These are phyloP conservation scores for Inga leiocalycina DNA, from an alignment of 306 rosid genomes.

Conservation along the genomic window DNA sequence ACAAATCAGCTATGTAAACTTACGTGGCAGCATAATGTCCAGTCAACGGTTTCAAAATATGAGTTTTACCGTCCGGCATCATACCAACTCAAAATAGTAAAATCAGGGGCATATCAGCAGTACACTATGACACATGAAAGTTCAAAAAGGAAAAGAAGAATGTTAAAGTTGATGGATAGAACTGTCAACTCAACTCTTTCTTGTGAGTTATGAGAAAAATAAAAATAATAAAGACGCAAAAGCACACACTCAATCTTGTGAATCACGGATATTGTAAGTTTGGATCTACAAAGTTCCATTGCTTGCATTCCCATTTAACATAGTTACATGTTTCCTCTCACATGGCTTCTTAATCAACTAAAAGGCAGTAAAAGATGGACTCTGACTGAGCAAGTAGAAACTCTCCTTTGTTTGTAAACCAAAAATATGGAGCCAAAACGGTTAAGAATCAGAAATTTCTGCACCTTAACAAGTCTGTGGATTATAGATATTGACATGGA, in stretches of 20 bases:
- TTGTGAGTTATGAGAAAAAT: conserved; percentile 55
- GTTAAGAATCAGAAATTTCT: neutral
- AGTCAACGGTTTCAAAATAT: conserved; percentile 26
- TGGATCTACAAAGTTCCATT: conserved; percentile 46
- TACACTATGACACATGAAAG: conserved; percentile 55
- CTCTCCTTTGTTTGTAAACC: conserved; percentile 8
- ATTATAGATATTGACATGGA: conserved; percentile 16
- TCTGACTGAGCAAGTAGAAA: neutral
- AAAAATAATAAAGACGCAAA: conserved; percentile 25
- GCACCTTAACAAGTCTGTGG: neutral
- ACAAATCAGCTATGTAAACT: conserved; percentile 31
- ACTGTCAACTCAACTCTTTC: conserved; percentile 67
- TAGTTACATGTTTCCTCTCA: conserved; percentile 21
- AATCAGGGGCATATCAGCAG: conserved; percentile 38
- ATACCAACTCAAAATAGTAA: conserved; percentile 31
- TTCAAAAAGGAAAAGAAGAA: conserved; percentile 41
- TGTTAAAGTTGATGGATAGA: conserved; percentile 61
- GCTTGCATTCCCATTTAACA: neutral
- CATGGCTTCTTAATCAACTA: conserved; percentile 9
- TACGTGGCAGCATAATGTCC: conserved; percentile 38
- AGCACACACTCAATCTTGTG: conserved; percentile 60
- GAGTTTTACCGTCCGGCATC: conserved; percentile 33
- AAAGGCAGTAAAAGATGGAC: conserved; percentile 15
- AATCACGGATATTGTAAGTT: conserved; percentile 69
- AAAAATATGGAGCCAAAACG: neutral